Evolutionary conservation across 2,329 filamentous ascomycete species (phyloP).

Genomic region (Phialophora macrospora): DNA sequence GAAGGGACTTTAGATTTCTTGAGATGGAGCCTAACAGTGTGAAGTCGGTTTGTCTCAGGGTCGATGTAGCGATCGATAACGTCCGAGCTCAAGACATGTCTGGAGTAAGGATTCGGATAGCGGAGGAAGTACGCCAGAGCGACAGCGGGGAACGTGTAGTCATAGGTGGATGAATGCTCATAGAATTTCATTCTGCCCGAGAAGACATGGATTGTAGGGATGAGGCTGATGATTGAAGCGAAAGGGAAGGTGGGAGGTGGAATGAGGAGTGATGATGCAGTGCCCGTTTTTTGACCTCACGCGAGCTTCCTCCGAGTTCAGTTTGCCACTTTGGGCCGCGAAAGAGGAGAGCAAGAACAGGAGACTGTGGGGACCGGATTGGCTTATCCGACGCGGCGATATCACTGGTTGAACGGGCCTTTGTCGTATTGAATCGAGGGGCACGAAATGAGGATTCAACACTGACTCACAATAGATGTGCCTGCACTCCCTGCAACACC

Average conservation of each 20-base stretch:
- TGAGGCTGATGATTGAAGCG: slow-evolving; percentile 6
- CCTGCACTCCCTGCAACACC: background rate
- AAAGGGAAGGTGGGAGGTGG: slow-evolving; percentile 8
- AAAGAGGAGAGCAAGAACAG: background rate
- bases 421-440: background rate
- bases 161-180: slow-evolving; percentile 63
- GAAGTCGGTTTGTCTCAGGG: slow-evolving; percentile 62
- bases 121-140: slow-evolving; percentile 71
- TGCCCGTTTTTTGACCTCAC: slow-evolving; percentile 14
- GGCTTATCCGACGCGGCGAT: background rate
- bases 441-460: background rate
- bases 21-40: slow-evolving; percentile 65
- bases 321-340: slow-evolving; percentile 13
- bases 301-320: slow-evolving; percentile 17
- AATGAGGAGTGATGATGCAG: slow-evolving; percentile 14
- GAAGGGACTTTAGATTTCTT: slow-evolving; percentile 67
- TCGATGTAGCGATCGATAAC: slow-evolving; percentile 68
- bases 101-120: slow-evolving; percentile 70
- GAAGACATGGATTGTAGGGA: slow-evolving; percentile 18
- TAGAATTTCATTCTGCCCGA: slow-evolving; percentile 56
- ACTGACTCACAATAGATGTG: background rate
- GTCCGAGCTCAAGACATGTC: slow-evolving; percentile 69
- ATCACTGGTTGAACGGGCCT: background rate
- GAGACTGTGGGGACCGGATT: background rate
- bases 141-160: slow-evolving; percentile 69